Percentiles rank a stretch among this genome's conserved stretches.
phyloP scores from a whole-genome alignment of 2,329 filamentous ascomycete genomes.

The Cladosporium sp. region DNA sequence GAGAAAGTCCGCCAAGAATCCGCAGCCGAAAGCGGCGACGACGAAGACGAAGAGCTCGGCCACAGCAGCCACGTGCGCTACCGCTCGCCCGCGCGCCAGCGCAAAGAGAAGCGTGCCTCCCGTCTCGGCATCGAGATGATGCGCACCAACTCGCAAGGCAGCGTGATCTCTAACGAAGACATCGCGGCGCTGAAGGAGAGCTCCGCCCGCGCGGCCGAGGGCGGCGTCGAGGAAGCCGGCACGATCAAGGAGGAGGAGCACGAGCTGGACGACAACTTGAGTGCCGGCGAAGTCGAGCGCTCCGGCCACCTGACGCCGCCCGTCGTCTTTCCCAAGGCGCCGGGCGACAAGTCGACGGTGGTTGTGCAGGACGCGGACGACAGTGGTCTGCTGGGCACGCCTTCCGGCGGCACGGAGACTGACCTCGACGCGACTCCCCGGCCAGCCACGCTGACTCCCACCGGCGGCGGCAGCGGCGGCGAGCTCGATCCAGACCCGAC shows the following conservation, averaged over 20 bases:
- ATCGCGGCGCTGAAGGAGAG: conserved; percentile 28
- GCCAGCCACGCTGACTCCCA: conserved; percentile 16
- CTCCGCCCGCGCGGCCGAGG: conserved; percentile 14
- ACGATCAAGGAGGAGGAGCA: conserved; percentile 34
- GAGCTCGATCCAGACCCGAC: conserved; percentile 37
- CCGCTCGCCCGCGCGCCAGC: conserved; percentile 20
- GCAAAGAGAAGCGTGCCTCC: conserved; percentile 49
- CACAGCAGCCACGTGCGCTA: conserved; percentile 23
- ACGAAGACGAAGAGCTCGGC: conserved; percentile 88
- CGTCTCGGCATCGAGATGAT: conserved; percentile 97
- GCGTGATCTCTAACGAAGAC: conserved; percentile 50
- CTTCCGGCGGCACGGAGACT: background rate
- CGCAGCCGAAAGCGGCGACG: conserved; percentile 75
- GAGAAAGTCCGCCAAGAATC: conserved; percentile 68
- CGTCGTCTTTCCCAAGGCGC: conserved; percentile 42
- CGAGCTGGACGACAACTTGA: background rate
- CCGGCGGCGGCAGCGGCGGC: conserved; percentile 5
- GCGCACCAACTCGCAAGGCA: conserved; percentile 90
- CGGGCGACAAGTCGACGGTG: conserved; percentile 38
- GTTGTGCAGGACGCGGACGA: conserved; percentile 26
- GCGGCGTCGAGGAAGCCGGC: conserved; percentile 8
- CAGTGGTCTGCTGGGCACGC: background rate
- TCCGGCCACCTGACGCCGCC: conserved; percentile 43
- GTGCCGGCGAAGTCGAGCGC: conserved; percentile 29
- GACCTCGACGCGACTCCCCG: conserved; percentile 36